Base-by-base conservation (phyloP, 1,284 basidiomycete species). In the Trichosporon asahii region DNA sequence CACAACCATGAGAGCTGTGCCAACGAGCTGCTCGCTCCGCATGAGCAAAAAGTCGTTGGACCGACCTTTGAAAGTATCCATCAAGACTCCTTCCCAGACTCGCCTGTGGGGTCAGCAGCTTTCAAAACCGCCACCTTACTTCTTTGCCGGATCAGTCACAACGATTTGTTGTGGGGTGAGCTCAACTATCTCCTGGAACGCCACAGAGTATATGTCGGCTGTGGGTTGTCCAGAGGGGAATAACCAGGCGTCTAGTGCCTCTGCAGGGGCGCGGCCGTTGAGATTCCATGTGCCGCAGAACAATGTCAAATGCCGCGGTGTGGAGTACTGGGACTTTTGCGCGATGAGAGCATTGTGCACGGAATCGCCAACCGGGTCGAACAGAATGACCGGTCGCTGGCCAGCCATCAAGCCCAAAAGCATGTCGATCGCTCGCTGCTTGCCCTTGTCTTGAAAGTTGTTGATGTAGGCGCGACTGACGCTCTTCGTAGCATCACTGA, bases 181-280 rank as follows among this genome's bases (percentile, higher is more conserved):
- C 46, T 94, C 94, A 0, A 99, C 97, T 67, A 99, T 95, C 83
- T 99, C 97, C 83, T 99, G 97, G 79, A 99, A 98, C 0, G 92
- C 93, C 35, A 98, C 85, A n/a, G 90, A 90, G 78, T 96, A 90
- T 70, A 98, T 89, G 80, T 97, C 94, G 8, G 95, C 93, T 29
- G 64, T 15, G 55, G 44, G 53, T 27, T 14, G 29, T 49, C 31
- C 60, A 8, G 53, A 61, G 18, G 96, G 94, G 79, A 94, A 95
- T 31, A 99, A 84, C 96, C 96, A 99, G 2, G 93, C 89, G 21
- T 93, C 79, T 29, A 98, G 85, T 0, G 91, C 90, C 82, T 98
- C 95, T 3, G 89, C 88, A 3, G 94, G 90, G 29, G 90, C 85
- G 81, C 88, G 88, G 63, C 95, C 97, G 77, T 97, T 97, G 73